Evolutionary conservation across 2,329 filamentous ascomycete genomes (phyloP), one percentile per base, ranked within the genome.

Genomic region (Exophiala alcalophila): DNA sequence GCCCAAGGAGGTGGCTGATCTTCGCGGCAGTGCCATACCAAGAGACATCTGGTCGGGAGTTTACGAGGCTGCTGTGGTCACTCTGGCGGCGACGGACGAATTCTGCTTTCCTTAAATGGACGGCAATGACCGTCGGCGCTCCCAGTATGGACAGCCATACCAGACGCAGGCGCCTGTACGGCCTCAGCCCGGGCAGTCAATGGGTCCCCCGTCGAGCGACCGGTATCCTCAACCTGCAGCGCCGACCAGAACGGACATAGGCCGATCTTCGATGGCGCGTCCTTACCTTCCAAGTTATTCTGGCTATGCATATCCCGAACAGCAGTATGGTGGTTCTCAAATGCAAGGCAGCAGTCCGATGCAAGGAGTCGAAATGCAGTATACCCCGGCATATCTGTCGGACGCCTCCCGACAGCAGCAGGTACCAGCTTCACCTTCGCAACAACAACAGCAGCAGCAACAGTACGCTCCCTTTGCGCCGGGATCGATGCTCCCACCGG

Each of bases 121-220:
- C 73, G 81, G 84, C 69, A 79, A 82, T 71, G 78, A 78, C 67
- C 80, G 77, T 63, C 74, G 80, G 61, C 76, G 81, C 72, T 83
- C 84, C 77, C 83, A 84, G 72, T 79, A 84, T 77, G 84, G 85
- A 68, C 73, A 77, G 68, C 74, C 79, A 63, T 71, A 76, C 66
- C 82, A 83, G 68, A 73, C 78, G 60, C 47, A 46, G 16, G 46
- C 52, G 40, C 43, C 50, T 40, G 37, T 55, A 43, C 50, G 47
- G 19, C 43, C 53, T 24, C 27, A 53, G 12, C 48, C 55, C 12
- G 50, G 55, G 32, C 51, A 55, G 55, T 63, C 62, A 41, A 61
- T 68, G 56, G 66, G 66, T 52, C 67, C 63, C 53, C 63, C 68
- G 19, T 43, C 47, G 39, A 61, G 66, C 54, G 72, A 74, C 52